Evolutionary conservation across 2,329 filamentous ascomycete species (phyloP).

Genomic region (Plectosphaerella cucumerina): DNA sequence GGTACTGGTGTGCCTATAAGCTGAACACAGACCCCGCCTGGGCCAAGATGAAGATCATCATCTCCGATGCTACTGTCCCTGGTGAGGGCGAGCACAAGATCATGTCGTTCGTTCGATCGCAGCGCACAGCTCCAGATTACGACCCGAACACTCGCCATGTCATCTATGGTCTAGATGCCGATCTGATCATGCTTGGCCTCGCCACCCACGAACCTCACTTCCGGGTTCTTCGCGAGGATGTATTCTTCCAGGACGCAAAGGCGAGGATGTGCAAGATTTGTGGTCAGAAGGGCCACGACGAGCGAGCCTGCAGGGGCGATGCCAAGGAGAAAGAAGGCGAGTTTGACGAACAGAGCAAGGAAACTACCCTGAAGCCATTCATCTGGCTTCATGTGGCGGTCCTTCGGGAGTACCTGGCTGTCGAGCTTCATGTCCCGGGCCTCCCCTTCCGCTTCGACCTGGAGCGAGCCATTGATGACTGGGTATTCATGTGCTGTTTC

Average conservation of each 20-base stretch:
- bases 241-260: constrained; percentile 87
- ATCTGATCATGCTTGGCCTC: constrained; percentile 97
- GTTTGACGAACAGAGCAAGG: constrained; percentile 75
- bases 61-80: constrained; percentile 95
- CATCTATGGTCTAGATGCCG: constrained; percentile 95
- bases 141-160: constrained; percentile 97
- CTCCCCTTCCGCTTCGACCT: constrained; percentile 88
- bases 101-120: constrained; percentile 95
- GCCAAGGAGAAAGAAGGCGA: constrained; percentile 75
- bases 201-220: constrained; percentile 98
- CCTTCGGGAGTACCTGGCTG: constrained; percentile 86
- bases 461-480: constrained; percentile 91
- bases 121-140: constrained; percentile 84
- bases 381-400: constrained; percentile 97
- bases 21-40: constrained; percentile 94
- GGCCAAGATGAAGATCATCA: constrained; percentile 95
- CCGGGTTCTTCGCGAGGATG: constrained; percentile 91
- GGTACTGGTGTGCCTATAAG: constrained; percentile 98
- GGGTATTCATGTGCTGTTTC: constrained; percentile 99
- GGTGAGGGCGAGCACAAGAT: constrained; percentile 99
- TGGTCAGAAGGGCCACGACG: constrained; percentile 88
- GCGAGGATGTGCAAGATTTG: constrained; percentile 81
- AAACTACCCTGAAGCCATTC: constrained; percentile 76
- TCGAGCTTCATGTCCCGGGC: constrained; percentile 78
- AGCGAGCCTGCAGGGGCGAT: constrained; percentile 76